phyloP scores from a whole-genome alignment of 2,329 filamentous ascomycete species.

The Hypoxylon sp. region DNA sequence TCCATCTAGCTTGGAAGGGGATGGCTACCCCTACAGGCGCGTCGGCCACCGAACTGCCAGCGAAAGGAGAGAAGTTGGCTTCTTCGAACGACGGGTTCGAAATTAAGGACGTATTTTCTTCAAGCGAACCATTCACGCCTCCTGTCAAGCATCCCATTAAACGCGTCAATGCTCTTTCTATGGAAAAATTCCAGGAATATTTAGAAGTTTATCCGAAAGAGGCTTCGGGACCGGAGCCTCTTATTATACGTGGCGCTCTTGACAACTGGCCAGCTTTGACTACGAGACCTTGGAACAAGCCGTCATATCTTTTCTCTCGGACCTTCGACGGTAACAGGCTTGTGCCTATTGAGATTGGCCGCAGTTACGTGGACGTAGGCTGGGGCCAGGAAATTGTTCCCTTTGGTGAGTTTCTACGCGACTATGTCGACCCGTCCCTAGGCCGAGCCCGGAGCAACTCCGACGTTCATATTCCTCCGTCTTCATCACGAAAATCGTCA shows the following conservation, averaged over 20 bases:
- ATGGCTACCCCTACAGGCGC: neutral
- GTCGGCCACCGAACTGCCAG: constrained; percentile 17
- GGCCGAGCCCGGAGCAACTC: neutral
- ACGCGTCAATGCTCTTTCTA: constrained; percentile 62
- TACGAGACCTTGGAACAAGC: constrained; percentile 78
- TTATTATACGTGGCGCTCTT: constrained; percentile 78
- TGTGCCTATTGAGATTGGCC: constrained; percentile 87
- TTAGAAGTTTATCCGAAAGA: constrained; percentile 63
- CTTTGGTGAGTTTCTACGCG: constrained; percentile 78
- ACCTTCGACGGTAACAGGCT: constrained; percentile 84
- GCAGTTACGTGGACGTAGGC: constrained; percentile 86
- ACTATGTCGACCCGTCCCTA: constrained; percentile 66
- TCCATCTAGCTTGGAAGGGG: constrained; percentile 50
- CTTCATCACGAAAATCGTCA: constrained; percentile 23
- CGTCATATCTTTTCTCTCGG: constrained; percentile 78
- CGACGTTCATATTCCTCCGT: neutral
- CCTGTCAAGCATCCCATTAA: constrained; percentile 60
- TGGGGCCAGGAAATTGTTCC: constrained; percentile 88
- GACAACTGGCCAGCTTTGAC: constrained; percentile 83
- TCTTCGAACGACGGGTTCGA: constrained; percentile 5
- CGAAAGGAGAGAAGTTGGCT: constrained; percentile 43
- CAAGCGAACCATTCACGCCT: constrained; percentile 60
- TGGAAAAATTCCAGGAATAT: constrained; percentile 74
- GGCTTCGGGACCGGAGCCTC: constrained; percentile 65
- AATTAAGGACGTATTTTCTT: constrained; percentile 52